Evolutionary conservation across 768 basidiomycete species (phyloP), one percentile per base, ranked within the genome.

Genomic region (Lactifluus piperatus): DNA sequence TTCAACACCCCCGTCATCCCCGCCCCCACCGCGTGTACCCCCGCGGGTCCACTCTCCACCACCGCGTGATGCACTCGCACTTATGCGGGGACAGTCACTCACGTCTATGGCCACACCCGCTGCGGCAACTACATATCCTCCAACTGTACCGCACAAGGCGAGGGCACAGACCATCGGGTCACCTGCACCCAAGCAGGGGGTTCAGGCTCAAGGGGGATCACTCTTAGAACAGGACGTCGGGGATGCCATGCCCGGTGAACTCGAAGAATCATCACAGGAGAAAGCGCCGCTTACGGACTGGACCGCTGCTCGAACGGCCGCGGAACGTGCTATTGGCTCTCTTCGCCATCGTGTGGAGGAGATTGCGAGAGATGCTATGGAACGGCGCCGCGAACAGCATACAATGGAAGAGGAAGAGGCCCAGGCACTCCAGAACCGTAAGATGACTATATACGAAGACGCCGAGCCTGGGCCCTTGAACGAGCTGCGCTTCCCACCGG

Each of bases 71-170:
- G 49, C 60, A 7, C 62, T 63, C 13, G 54, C 62, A 13, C 50
- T 63, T 10, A 56, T 52, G 62, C 59, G 62, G 32, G 54, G 60
- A 26, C 62, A 63, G 51, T 46, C 60, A 18, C 60, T 61, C 44
- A 51, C 44, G 8, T 51, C 50, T 29, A 51, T 56, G 44, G 36
- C 60, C 30, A 44, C 29, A 7, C 54, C 60, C 20, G 14, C 22
- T 24, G 18, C 55, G 2, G 45, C 55, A 2, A 11, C 49, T 5
- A 27, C 60, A 30, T 27, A 39, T 32, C 36, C 34, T 4, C 32
- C 54, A n/a, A 37, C 45, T 18, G 13, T 22, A 14, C 48, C 14
- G 14, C 29, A 49, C 37, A 30, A 18, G 1, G 29, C 62, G 2
- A 46, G 54, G 51, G 10, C 36, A 5, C 52, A 47, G 13, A 22